Evolutionary conservation across 352 stramenopile genomes (phyloP).

Genomic region (Discostella stelligera): DNA sequence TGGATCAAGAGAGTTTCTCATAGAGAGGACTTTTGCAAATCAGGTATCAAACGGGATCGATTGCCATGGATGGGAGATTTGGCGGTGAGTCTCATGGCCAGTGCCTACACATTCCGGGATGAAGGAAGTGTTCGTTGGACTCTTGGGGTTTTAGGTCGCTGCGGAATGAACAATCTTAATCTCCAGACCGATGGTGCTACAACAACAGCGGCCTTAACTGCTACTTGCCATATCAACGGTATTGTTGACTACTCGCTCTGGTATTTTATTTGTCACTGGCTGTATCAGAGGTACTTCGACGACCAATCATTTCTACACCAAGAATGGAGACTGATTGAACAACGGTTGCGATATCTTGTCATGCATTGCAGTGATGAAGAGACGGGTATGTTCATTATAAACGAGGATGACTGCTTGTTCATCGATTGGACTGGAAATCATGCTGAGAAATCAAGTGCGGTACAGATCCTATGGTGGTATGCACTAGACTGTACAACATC

Average conservation of each 20-base stretch:
- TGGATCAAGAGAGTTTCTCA: neutral
- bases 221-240: slow-evolving; percentile 47
- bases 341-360: slow-evolving; percentile 23
- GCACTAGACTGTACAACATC: slow-evolving; percentile 33
- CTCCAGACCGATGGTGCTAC: too few relatives aligned
- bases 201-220: neutral
- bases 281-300: slow-evolving; percentile 50
- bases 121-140: slow-evolving; percentile 25
- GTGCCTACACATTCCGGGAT: slow-evolving; percentile 33
- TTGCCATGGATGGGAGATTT: slow-evolving; percentile 51
- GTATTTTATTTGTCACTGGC: slow-evolving; percentile 49
- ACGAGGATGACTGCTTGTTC: slow-evolving; percentile 43
- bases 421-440: slow-evolving; percentile 49
- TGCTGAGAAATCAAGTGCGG: slow-evolving; percentile 25
- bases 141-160: slow-evolving; percentile 45
- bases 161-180: slow-evolving; percentile 21
- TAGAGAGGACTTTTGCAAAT: neutral
- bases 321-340: slow-evolving; percentile 38
- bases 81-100: slow-evolving; percentile 37
- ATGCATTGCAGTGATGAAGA: slow-evolving; percentile 25
- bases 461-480: slow-evolving; percentile 55
- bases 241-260: slow-evolving; percentile 52
- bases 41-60: slow-evolving; percentile 49
- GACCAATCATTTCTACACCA: slow-evolving; percentile 35
- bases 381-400: slow-evolving; percentile 25